Base-by-base conservation (phyloP, 129 eudicot genomes). In the Glebionis coronaria region DNA sequence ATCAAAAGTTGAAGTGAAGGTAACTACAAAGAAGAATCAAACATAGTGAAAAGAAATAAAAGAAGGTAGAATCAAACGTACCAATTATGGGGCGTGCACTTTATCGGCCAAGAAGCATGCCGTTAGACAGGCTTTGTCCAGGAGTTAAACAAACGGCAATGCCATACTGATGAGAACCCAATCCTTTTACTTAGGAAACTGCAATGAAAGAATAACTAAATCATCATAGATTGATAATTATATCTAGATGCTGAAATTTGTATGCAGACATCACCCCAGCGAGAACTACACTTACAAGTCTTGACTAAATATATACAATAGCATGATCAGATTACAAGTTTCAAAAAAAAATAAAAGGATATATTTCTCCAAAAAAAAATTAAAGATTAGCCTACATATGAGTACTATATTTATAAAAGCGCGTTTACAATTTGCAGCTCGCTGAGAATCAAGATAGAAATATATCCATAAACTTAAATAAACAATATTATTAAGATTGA, bases 161-260 rank as follows among this genome's bases (percentile, higher is more conserved):
- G 56, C 84, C 73, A 77, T 80, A 92, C 61, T 88, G 91, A 66
- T 53, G 89, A 71, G 95, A 80, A 45, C 95, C 82, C 67, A 82
- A 56, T 56, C 91, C 87, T 62, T 71, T 87, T 16, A 75, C 78
- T 73, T 80, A 53, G 78, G 79, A 71, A 92, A 80, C 98, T 92
- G 85, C 54, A 74, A 52, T 65, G 38, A 53, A 71, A 51, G 45
- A 78, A 12, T 18, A 82, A 27, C 65, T 44, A 70, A 62, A 75
- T 72, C 52, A 67, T 63, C 14, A 67, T 68, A 56, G 63, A 63
- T 49, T 28, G 56, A 72, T 51, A n/a, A 60, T 52, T 62, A 77
- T 44, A 45, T 21, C 44, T 55, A 61, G 12, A 70, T 13, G 35
- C 38, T 65, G 49, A 65, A 57, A 74, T 44, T 45, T 56, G 73